phyloP scores from a whole-genome alignment of 306 rosid species.

The Gynostemma pentaphyllum region DNA sequence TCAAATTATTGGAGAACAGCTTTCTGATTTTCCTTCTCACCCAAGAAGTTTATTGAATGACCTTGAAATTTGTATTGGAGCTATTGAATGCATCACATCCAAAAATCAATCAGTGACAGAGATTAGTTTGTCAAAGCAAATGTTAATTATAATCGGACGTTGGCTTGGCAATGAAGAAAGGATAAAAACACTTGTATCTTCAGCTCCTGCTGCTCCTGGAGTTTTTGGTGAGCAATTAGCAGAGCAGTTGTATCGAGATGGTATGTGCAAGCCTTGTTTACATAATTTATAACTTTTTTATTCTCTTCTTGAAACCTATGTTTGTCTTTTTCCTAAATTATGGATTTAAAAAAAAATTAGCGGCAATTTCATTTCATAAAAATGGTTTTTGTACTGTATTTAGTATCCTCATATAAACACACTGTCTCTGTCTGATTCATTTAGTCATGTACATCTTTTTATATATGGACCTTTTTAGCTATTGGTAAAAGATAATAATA shows the following conservation, averaged over 20 bases:
- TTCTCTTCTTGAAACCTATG: neutral
- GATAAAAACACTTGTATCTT: constrained; percentile 37
- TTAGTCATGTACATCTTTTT: neutral
- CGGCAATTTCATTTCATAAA: neutral
- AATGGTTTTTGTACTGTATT: neutral
- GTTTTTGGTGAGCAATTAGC: constrained; percentile 54
- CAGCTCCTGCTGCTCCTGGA: constrained; percentile 40
- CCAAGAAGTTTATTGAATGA: constrained; percentile 73
- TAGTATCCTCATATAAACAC: neutral
- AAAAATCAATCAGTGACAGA: constrained; percentile 60
- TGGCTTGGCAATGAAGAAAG: constrained; percentile 94
- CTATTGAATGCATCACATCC: constrained; percentile 34
- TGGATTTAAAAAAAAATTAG: neutral
- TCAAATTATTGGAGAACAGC: constrained; percentile 46
- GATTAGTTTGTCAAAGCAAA: constrained; percentile 67
- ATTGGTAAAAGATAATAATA: neutral
- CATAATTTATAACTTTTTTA: neutral
- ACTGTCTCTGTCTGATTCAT: neutral
- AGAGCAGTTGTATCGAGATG: constrained; percentile 81
- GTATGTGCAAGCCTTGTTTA: constrained; percentile 31
- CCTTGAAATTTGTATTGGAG: constrained; percentile 87
- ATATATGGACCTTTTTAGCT: neutral
- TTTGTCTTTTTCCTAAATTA: neutral
- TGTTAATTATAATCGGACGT: constrained; percentile 54
- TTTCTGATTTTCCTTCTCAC: constrained; percentile 53